These are phyloP conservation scores for Diaporthe amygdali DNA, from an alignment of 2,329 filamentous ascomycete genomes.

Conservation along the genomic window DNA sequence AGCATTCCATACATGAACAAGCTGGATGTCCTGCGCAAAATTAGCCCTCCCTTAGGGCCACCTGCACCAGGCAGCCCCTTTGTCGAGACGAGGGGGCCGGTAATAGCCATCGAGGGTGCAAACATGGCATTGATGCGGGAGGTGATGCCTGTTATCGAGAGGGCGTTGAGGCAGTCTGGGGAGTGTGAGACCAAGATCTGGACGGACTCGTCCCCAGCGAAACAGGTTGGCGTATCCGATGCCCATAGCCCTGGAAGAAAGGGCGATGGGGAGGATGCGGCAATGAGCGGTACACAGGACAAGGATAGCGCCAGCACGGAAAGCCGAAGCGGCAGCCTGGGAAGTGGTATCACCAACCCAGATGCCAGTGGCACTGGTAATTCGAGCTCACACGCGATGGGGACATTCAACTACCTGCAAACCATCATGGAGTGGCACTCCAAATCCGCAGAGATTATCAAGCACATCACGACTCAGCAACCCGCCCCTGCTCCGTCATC, in stretches of 20 bases:
- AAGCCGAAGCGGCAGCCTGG: constrained; percentile 13
- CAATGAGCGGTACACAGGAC: constrained; percentile 11
- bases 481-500: constrained; percentile 8
- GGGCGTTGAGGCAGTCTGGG: constrained; percentile 57
- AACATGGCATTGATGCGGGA: constrained; percentile 55
- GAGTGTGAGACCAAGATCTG: constrained; percentile 55
- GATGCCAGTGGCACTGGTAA: neutral
- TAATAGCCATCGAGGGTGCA: constrained; percentile 84
- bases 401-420: constrained; percentile 61
- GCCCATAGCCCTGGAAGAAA: constrained; percentile 42
- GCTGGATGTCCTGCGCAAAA: constrained; percentile 75
- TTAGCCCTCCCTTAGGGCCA: constrained; percentile 70
- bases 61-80: constrained; percentile 33
- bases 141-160: constrained; percentile 69
- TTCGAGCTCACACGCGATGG: neutral
- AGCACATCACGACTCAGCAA: constrained; percentile 47
- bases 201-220: constrained; percentile 35
- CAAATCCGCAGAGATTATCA: constrained; percentile 73
- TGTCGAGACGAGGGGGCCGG: constrained; percentile 68
- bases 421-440: constrained; percentile 77
- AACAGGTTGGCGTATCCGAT: neutral
- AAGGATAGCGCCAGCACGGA: neutral
- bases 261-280: constrained; percentile 1
- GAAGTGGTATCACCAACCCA: neutral
- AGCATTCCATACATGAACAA: constrained; percentile 77